Evolutionary conservation across 257 asterid genomes (phyloP), one percentile per base, ranked within the genome.

Genomic region (Verbena officinalis): DNA sequence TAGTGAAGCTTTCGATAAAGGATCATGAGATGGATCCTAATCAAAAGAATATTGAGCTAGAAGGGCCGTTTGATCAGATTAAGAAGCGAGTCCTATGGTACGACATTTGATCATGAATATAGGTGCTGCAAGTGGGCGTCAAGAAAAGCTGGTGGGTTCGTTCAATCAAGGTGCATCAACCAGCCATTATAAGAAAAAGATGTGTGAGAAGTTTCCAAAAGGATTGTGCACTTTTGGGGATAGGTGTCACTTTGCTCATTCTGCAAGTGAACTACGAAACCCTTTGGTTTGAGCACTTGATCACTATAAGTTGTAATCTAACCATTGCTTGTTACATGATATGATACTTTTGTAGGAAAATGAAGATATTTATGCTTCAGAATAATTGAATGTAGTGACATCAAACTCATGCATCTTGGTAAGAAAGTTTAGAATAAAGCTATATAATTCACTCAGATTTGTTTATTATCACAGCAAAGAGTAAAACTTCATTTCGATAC

Each of bases 11-110:
- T 11, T 68, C 84, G 1, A 71, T 83, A 50, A 75, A 68, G 66
- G 90, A 83, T 55, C 89, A 81, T 8, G 87, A 81, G 12, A 60
- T 78, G 0, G 78, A 81, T 63, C 73, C 87, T 6, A 78, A 57
- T 43, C 77, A 52, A 57, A 79, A 59, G 73, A 81, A 81, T 53
- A 84, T 84, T 14, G 87, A 81, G 83, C 85, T 84, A n/a, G 87
- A 84, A 61, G 90, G 85, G 5, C 71, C 81, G 1, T 84, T 84
- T 12, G 87, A 84, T 65, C 90, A 81, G 80, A 83, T 83, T 50
- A 70, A 80, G 67, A 78, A 55, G 89, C 89, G 13, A 78, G 81
- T 53, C 31, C 65, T 0, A 76, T 78, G 86, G 86, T 80, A 9
- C 79, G 77, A 2, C 81, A 80, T 15, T 75, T 83, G 15, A 73